phyloP scores from a whole-genome alignment of 2,329 filamentous ascomycete genomes.

The Alternaria gaisen region DNA sequence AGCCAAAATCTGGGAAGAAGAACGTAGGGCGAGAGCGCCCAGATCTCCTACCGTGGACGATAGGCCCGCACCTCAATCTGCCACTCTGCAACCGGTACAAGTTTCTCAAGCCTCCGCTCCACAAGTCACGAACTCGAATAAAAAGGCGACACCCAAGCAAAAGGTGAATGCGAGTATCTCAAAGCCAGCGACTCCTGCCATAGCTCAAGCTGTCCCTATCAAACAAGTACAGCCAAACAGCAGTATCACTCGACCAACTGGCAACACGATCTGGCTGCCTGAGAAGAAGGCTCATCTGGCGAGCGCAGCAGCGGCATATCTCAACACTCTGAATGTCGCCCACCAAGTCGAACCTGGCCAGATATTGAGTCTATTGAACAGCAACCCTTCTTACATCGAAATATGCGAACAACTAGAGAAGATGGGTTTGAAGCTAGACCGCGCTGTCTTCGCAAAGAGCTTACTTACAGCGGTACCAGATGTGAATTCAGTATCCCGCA shows the following conservation, averaged over 20 bases:
- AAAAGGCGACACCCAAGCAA: constrained; percentile 34
- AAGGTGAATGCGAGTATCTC: constrained; percentile 3
- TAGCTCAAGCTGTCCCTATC: constrained; percentile 12
- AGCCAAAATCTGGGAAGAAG: constrained; percentile 65
- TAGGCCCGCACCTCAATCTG: constrained; percentile 33
- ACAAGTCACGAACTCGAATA: constrained; percentile 30
- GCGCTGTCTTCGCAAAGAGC: constrained; percentile 62
- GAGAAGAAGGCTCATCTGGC: constrained; percentile 62
- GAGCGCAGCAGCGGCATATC: constrained; percentile 58
- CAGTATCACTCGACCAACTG: constrained; percentile 18
- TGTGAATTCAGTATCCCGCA: constrained; percentile 43
- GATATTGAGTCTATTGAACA: constrained; percentile 59
- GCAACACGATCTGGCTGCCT: constrained; percentile 60
- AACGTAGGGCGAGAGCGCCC: constrained; percentile 52
- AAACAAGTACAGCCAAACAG: constrained; percentile 11
- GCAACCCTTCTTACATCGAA: constrained; percentile 64
- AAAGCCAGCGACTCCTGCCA: constrained; percentile 11
- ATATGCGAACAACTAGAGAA: constrained; percentile 64
- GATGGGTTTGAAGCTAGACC: constrained; percentile 60
- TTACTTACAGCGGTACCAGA: constrained; percentile 59
- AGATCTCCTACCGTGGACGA: constrained; percentile 36
- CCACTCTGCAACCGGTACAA: constrained; percentile 19
- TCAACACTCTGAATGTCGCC: constrained; percentile 56
- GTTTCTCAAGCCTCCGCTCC: constrained; percentile 19
- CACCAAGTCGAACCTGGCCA: constrained; percentile 52